Base-by-base conservation (phyloP, 805 yeast genomes). In the Lipomyces mesembrius region DNA sequence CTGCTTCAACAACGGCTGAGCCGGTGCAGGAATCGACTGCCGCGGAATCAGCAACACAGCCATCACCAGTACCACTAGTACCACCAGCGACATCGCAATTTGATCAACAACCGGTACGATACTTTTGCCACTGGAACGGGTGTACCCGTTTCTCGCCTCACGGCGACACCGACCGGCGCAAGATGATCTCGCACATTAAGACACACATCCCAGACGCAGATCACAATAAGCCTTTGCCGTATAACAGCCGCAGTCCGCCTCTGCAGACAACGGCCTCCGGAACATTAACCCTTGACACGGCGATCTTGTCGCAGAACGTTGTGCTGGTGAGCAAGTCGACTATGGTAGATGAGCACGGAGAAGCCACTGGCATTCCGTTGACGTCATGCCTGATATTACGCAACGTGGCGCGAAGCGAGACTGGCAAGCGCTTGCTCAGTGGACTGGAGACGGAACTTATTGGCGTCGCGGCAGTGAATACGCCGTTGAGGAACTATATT, bases 371-470 rank as follows among this genome's bases (percentile, higher is more conserved):
- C 5, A 64, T 73, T 6, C 69, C 74, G 6, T 53, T 75, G 35
- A 76, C 79, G 1, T 79, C 79, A 2, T 76, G 76, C 2, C 67
- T 77, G 22, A 78, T 79, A 0, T 72, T 80, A 27, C 77, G 77
- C 43, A 80, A 80, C 64, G 69, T 80, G 27, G 79, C 81, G 8
- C 69, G 75, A 20, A 72, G 73, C 51, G 64, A 65, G 20, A 60
- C 59, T 9, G 79, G 79, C 22, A 68, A 69, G 54, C 60, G 39
- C 22, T 61, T 70, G 25, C 64, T 76, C 25, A 61, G 66, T 55
- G 73, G 70, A 3, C 64, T 67, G 11, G 71, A 62, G 27, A 65
- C 51, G n/a, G 62, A 51, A 5, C 29, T 72, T n/a, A 55, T 63
- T 22, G 66, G 65, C 8, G 72, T 70, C 4, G 74, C 74, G n/a